Base-by-base conservation (phyloP, 768 basidiomycete species). In the Leccinum variicolor region DNA sequence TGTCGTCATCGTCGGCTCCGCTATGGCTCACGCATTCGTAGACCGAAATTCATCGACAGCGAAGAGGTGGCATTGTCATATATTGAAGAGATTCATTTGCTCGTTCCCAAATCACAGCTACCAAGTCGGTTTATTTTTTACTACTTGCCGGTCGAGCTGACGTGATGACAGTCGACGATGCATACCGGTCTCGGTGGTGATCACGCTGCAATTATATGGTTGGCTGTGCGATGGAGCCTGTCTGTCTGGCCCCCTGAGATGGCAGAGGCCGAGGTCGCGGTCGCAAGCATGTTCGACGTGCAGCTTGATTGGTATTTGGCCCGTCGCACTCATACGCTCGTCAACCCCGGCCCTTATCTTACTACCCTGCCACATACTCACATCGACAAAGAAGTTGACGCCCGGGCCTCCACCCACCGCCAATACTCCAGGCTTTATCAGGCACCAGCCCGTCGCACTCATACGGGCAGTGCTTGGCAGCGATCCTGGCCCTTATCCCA, bases 141-240 rank as follows among this genome's bases (percentile, higher is more conserved):
- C 28, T 9, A n/a, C 51, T 25, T 17, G 15, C 36, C 1, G 7
- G 36, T 36, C 7, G 28, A 36, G 26, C 57, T 61, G 48, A 61
- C n/a, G 0, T 55, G 7, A 50, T 36, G 17, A 36, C 17, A 36
- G 83, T 69, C 79, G 50, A 80, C 83, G n/a, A 78, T 84, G 23
- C 85, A 82, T 59, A 81, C 90, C 2, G 89, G 91, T 4, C 96
- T 92, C 66, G 95, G 95, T 3, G 84, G 86, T 0, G 81, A 96
- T 49, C 95, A 98, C 66, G 77, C 84, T 2, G 87, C 91, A 1
- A 83, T 95, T 36, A 76, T 94, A 10, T 77, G 81, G 15, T 76
- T 97, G 6, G 85, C 92, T 0, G 86, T 92, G 25, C 81, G 76
- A 45, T 88, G 84, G 81, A 79, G 80, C 29, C 76, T 82, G n/a